Base-by-base conservation (phyloP, 2,329 filamentous ascomycete genomes). In the Aspergillus awamori region DNA sequence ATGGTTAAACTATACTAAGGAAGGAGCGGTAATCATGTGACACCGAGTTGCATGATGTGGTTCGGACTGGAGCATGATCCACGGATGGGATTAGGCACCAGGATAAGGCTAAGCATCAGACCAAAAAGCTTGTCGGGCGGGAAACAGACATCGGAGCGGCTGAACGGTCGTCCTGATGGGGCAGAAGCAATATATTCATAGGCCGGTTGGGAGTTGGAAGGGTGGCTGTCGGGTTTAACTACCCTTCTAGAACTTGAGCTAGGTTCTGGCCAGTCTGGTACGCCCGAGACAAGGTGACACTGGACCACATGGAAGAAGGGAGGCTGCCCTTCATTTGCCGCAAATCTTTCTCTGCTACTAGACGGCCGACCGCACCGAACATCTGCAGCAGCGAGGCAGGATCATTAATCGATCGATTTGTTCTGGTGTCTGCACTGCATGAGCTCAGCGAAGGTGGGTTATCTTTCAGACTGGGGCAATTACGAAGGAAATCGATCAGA, bases 71-170 rank as follows among this genome's bases (percentile, higher is more conserved):
- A 43, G 33, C 33, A 36, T 15, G 4, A 8, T 24, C 13, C 41
- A 17, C n/a, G 41, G 41, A 24, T 24, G 13, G 7, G 10, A 33
- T 33, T 51, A 51, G 47, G 47, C 47, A 51, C 47, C 47, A 51
- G 47, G n/a, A 51, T 51, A 51, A 51, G 33, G 47, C 47, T 51
- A 33, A 51, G 47, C 47, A 51, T 51, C 47, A 3, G 47, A 17
- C 26, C 26, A n/a, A 51, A 51, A 51, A 45, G 47, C 47, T 51
- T 51, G 47, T 17, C 28, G 4, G 13, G 41, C 17, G 22, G 20
- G 20, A 13, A 6, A 24, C 41, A 5, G 7, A 13, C 33, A 36
- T 36, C 11, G 33, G 11, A 36, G 33, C 11, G 33, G 33, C 33
- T 36, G 33, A 36, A 36, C 11, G 33, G 11, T 5, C 4, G 33